Conservation (phyloP, 176 grass and related monocot species). For the Areca catechu region DNA sequence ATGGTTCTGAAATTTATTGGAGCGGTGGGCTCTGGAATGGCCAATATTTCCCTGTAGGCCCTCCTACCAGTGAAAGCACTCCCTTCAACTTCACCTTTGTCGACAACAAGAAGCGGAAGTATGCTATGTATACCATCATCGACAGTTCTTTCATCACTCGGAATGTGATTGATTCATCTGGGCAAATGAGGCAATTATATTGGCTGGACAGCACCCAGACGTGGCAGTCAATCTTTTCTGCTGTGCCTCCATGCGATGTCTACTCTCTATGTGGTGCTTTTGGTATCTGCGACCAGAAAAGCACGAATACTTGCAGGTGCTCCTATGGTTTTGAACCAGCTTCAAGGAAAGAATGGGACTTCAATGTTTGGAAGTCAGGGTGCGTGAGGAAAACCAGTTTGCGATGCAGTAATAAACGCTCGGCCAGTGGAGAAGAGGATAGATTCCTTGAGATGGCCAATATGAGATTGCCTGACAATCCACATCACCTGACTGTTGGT, state of each 20-base stretch:
- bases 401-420: conserved; percentile 1
- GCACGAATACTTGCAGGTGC: conserved; percentile 1
- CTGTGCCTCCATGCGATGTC: no score
- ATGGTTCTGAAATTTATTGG: conserved; percentile 18
- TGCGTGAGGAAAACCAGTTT: conserved; percentile 27
- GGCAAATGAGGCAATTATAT: conserved; percentile 21
- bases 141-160: no score
- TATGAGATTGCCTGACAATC: conserved; percentile 29
- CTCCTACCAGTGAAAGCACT: conserved; percentile 7
- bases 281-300: conserved; percentile 25
- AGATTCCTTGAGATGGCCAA: conserved; percentile 29
- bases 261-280: conserved; percentile 13
- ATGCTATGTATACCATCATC: no score
- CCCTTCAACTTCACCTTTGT: no score
- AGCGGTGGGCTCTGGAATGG: conserved; percentile 25
- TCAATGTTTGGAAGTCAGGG: conserved; percentile 17
- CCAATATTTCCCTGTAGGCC: conserved; percentile 17
- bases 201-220: conserved; percentile 21
- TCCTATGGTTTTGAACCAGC: conserved; percentile 7
- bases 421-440: conserved; percentile 1
- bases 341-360: conserved; percentile 11
- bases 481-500: conserved; percentile 9
- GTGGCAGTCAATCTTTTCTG: conserved; percentile 50
- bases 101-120: no score
- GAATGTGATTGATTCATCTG: conserved; percentile 31